Evolutionary conservation across 176 grass and related monocot species (phyloP), one percentile per base, ranked within the genome.

Genomic region (Typha latifolia): DNA sequence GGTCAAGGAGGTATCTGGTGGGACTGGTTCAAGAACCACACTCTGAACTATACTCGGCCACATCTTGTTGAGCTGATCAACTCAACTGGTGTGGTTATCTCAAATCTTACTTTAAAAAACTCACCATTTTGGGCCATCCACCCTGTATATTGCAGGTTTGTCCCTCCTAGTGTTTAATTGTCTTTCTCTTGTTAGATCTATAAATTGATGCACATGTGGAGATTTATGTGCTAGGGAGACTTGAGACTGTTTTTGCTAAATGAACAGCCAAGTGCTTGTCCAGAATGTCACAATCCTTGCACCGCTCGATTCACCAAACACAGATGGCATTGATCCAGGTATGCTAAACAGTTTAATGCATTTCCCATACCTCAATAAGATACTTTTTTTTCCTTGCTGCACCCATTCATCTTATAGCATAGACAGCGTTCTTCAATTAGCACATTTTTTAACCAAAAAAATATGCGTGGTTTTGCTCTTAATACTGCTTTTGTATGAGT

Each of bases 41-140:
- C 78, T 16, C 64, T 99, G 22, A 84, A 99, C 66, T 93, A 93
- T 76, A 99, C 89, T 67, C 87, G 86, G 49, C 94, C 89, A 0
- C 94, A 93, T 81, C 84, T 99, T 70, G 63, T 99, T 53, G 94
- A 99, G 64, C 67, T 99, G 73, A 87, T 93, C 78, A 87, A 93
- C 24, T 99, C 83, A 23, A 81, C 83, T 55, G 87, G 72, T 76
- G 65, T 93, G 64, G 78, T 99, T 74, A 99, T 99, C 78, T 87
- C 94, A 16, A 87, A 99, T 89, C 69, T 99, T 69, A 99, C 94
- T 12, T 93, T 99, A 70, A 82, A 76, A 37, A 85, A 90, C 62
- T 99, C 94, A 8, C 86, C 94, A 1, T 99, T 93, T 74, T 99
- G 89, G 89, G 85, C 90, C 66, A 93, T 99, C 70, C 94, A 93